phyloP scores from a whole-genome alignment of 306 rosid species.

The Quillaja saponaria region DNA sequence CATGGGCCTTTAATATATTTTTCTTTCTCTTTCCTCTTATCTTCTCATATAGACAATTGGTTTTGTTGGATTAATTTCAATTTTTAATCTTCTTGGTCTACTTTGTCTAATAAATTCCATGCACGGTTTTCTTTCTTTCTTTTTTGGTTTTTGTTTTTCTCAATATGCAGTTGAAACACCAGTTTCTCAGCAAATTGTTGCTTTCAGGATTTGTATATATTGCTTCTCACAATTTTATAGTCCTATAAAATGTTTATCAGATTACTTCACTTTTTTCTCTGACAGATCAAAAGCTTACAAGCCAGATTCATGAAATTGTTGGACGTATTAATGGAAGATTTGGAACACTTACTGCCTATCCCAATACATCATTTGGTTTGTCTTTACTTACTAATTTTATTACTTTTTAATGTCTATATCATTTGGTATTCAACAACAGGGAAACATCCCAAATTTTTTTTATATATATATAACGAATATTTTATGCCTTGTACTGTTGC shows the following conservation, averaged over 20 bases:
- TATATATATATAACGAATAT: background rate
- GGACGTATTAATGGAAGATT: constrained; percentile 98
- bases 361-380: constrained; percentile 97
- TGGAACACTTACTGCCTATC: constrained; percentile 91
- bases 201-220: too few relatives aligned
- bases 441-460: background rate
- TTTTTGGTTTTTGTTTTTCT: background rate
- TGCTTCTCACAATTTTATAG: too few relatives aligned
- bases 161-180: too few relatives aligned
- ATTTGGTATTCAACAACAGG: constrained; percentile 1
- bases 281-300: constrained; percentile 92
- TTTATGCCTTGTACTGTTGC: background rate
- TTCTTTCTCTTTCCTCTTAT: background rate
- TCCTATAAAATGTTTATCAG: too few relatives aligned
- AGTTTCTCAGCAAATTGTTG: too few relatives aligned
- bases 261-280: constrained; percentile 14
- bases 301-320: constrained; percentile 98
- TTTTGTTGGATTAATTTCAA: background rate
- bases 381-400: constrained; percentile 31
- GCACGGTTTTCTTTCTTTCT: background rate
- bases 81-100: background rate
- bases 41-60: background rate
- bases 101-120: background rate
- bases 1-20: too few relatives aligned
- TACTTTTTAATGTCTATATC: constrained; percentile 18